phyloP scores from a whole-genome alignment of 1,139 yeast species.

The Debaryomyces coudertii region DNA sequence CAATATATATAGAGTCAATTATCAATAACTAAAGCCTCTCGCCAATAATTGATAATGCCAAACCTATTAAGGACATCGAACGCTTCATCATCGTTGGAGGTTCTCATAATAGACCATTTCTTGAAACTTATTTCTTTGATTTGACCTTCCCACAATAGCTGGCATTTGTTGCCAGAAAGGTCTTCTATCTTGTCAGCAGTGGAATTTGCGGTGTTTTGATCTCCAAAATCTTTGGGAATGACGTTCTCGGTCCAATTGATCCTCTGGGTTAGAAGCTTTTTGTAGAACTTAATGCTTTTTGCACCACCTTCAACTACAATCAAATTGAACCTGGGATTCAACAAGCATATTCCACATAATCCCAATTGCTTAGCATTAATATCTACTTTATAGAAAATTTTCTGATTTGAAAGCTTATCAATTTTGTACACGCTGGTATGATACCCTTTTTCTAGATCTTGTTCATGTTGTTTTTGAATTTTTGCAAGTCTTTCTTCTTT shows the following conservation, averaged over 20 bases:
- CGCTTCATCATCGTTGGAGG: slow-evolving; percentile 58
- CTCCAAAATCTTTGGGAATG: slow-evolving; percentile 25
- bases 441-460: slow-evolving; percentile 50
- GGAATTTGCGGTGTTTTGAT: neutral
- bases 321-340: slow-evolving; percentile 51
- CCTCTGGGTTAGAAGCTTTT: slow-evolving; percentile 60
- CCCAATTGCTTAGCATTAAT: slow-evolving; percentile 76
- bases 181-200: slow-evolving; percentile 30
- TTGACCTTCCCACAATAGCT: slow-evolving; percentile 78
- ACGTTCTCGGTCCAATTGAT: slow-evolving; percentile 69
- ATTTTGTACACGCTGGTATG: slow-evolving; percentile 64
- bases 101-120: slow-evolving; percentile 61
- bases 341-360: slow-evolving; percentile 59
- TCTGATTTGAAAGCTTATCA: slow-evolving; percentile 57
- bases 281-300: slow-evolving; percentile 62
- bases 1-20: neutral
- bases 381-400: slow-evolving; percentile 73
- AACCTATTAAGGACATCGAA: slow-evolving; percentile 52
- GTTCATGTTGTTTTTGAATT: slow-evolving; percentile 47
- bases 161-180: slow-evolving; percentile 52
- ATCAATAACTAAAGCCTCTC: slow-evolving; percentile 37
- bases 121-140: slow-evolving; percentile 54
- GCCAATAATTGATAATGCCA: slow-evolving; percentile 64
- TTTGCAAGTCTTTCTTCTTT: slow-evolving; percentile 60
- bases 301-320: slow-evolving; percentile 76